phyloP scores from a whole-genome alignment of 495 filamentous ascomycete genomes.

The Podospora sp. region DNA sequence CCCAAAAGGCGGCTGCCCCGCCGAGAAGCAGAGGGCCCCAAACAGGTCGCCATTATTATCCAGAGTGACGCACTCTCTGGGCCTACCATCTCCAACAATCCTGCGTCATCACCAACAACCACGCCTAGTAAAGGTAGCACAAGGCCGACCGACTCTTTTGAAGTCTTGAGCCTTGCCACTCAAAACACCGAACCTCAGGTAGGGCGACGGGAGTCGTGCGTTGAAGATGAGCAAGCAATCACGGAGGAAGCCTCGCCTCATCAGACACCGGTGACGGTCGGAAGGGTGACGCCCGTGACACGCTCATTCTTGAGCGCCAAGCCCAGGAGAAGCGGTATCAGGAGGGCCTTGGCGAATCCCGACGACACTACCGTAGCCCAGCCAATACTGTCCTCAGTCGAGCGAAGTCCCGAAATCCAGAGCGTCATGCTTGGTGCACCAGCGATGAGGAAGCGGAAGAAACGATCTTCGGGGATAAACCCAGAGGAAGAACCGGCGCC shows the following conservation, averaged over 20 bases:
- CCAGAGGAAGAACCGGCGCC: not conserved
- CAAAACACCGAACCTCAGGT: not conserved
- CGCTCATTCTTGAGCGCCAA: not conserved
- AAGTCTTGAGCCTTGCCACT: not conserved
- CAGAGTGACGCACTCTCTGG: not conserved
- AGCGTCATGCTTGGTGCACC: not conserved
- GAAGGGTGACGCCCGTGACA: not conserved
- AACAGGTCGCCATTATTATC: not conserved
- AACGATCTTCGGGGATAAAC: not conserved
- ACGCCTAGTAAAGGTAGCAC: not conserved
- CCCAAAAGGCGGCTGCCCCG: constrained; percentile 9
- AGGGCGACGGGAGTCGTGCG: not conserved
- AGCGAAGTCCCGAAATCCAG: not conserved
- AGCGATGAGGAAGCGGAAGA: not conserved
- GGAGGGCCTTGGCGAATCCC: not conserved
- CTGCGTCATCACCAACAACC: not conserved
- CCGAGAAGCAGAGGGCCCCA: not conserved
- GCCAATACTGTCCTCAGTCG: not conserved
- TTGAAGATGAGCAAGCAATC: not conserved
- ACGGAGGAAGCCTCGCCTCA: not conserved
- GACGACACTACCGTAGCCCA: not conserved
- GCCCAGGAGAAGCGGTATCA: not conserved
- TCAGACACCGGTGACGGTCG: not conserved
- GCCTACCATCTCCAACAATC: not conserved
- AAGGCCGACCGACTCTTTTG: not conserved